Evolutionary conservation across 2,329 filamentous ascomycete genomes (phyloP).

Genomic region (Phialophora chinensis): DNA sequence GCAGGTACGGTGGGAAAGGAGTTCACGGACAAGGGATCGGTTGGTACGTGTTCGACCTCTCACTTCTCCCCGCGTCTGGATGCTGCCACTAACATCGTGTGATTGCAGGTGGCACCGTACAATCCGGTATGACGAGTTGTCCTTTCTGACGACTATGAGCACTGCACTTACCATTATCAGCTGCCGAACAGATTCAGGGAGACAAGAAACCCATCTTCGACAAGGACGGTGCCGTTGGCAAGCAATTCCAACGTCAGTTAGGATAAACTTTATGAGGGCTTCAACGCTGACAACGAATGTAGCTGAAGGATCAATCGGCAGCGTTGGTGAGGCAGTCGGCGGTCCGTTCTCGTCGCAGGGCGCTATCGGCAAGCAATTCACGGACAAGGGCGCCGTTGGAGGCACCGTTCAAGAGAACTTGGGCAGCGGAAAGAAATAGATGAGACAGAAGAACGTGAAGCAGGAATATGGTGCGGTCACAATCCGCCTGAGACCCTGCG

Average conservation of each 20-base stretch:
- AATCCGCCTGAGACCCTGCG: background rate
- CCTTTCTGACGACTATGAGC: background rate
- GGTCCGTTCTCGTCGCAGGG: conserved; percentile 43
- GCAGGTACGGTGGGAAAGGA: conserved; percentile 25
- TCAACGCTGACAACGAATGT: background rate
- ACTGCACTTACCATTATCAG: conserved; percentile 5
- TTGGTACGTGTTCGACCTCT: conserved; percentile 19
- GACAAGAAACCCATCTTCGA: conserved; percentile 35
- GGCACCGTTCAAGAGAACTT: conserved; percentile 43
- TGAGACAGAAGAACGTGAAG: background rate
- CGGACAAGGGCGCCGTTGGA: conserved; percentile 45
- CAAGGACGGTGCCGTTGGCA: conserved; percentile 31
- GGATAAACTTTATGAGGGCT: background rate
- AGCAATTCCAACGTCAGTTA: conserved; percentile 30
- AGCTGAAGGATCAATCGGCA: conserved; percentile 47
- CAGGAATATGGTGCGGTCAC: background rate
- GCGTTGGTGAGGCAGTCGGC: conserved; percentile 37
- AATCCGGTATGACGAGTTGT: conserved; percentile 20
- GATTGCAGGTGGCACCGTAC: conserved; percentile 22
- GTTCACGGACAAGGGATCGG: conserved; percentile 27
- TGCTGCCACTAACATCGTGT: conserved; percentile 25
- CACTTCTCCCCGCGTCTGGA: conserved; percentile 23
- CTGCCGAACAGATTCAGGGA: conserved; percentile 34
- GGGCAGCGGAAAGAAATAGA: conserved; percentile 16
- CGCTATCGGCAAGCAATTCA: conserved; percentile 49